phyloP scores from a whole-genome alignment of 352 stramenopile species.

The Phytopythium delawarense region DNA sequence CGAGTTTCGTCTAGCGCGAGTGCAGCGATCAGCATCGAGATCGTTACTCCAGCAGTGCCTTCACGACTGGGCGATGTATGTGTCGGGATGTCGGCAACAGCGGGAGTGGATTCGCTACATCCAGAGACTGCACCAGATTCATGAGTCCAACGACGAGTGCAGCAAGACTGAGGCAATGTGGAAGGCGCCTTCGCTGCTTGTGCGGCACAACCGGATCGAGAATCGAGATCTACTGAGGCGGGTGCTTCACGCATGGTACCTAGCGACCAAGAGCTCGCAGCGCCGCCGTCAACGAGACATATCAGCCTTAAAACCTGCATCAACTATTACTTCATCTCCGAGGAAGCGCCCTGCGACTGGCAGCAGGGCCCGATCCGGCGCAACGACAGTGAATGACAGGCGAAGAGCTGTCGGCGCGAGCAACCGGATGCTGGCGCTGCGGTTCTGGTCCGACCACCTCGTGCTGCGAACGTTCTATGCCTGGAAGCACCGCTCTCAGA shows the following conservation, averaged over 20 bases:
- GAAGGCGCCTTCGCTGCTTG: neutral
- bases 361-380: neutral
- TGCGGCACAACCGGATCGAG: neutral
- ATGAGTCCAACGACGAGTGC: neutral
- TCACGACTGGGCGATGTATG: neutral
- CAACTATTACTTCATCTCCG: neutral
- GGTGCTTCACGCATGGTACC: slow-evolving; percentile 2
- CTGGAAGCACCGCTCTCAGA: neutral
- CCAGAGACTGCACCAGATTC: slow-evolving; percentile 3
- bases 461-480: neutral
- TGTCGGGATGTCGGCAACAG: neutral
- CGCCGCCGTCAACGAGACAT: neutral
- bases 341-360: neutral
- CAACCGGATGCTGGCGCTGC: slow-evolving; percentile 4
- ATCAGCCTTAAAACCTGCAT: neutral
- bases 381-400: neutral
- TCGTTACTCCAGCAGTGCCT: neutral
- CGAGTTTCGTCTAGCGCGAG: slow-evolving; percentile 2
- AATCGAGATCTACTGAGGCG: neutral
- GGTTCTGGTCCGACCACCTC: slow-evolving; percentile 5
- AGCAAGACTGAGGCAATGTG: neutral
- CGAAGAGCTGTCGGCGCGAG: neutral
- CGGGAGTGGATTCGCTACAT: slow-evolving; percentile 6
- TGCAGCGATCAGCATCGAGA: neutral
- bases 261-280: slow-evolving; percentile 1